phyloP scores from a whole-genome alignment of 495 filamentous ascomycete species.

The Penicillium atrosanguineum region DNA sequence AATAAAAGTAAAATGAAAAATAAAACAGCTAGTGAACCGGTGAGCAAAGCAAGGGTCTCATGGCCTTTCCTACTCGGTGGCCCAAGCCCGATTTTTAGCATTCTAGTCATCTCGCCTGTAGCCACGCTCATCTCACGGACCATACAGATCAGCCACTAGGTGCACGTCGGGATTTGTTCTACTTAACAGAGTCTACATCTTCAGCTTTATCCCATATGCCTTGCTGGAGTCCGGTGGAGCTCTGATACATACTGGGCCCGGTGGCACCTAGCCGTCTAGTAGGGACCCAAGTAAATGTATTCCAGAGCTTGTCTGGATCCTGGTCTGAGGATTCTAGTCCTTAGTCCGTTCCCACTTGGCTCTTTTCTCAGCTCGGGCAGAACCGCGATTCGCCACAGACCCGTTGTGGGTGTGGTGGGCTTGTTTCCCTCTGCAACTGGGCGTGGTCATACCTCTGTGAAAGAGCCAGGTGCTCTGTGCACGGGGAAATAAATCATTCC shows the following conservation, averaged over 20 bases:
- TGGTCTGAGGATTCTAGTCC: conserved; percentile 10
- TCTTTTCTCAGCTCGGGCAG: conserved; percentile 16
- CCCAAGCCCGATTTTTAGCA: background rate
- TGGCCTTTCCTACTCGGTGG: background rate
- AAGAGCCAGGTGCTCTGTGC: conserved; percentile 5
- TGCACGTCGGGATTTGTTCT: conserved; percentile 23
- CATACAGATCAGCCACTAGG: conserved; percentile 12
- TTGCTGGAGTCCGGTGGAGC: background rate
- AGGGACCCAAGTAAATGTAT: background rate
- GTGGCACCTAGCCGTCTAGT: background rate
- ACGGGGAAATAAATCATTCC: conserved; percentile 2
- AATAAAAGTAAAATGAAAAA: background rate
- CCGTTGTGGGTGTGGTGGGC: background rate
- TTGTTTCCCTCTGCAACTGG: conserved; percentile 4
- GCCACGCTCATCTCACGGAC: conserved; percentile 1
- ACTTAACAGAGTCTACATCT: background rate
- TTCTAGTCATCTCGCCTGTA: conserved; percentile 6
- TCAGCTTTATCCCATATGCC: background rate
- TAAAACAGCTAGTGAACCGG: background rate
- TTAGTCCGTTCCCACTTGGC: conserved; percentile 4
- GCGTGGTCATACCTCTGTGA: conserved; percentile 15
- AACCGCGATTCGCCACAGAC: conserved; percentile 25
- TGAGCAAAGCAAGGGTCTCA: background rate
- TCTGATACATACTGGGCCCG: conserved; percentile 3
- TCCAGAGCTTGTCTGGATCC: conserved; percentile 15